Evolutionary conservation across 1,139 yeast species (phyloP), one percentile per base, ranked within the genome.

Genomic region (Yamadazyma songkhlaensis): DNA sequence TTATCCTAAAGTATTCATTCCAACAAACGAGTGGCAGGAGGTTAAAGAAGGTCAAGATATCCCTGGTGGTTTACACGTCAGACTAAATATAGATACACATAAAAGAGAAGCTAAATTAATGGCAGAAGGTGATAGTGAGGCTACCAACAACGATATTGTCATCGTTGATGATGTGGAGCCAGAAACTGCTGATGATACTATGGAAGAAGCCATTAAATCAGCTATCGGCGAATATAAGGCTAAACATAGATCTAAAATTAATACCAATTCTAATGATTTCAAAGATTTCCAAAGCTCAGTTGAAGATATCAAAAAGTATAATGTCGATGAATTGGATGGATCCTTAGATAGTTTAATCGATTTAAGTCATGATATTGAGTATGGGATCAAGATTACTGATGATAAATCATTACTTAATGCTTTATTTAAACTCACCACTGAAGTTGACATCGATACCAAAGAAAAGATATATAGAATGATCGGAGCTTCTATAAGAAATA

Each of bases 1-100:
- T 52, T 85, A 83, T 51, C 85, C 89, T 0, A 61, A 61, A 38
- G 48, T 75, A 2, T 85, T 87, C 51, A 74, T 58, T 29, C 84
- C 96, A 1, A 60, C 80, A 0, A 44, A 54, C 2, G 76, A 82
- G 48, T 89, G 96, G 95, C 81, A 82, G 63, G 54, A 54, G 2
- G 75, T 89, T 7, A 72, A 65, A 54, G 80, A 74, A 42, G 86
- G 84, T 11, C 95, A 85, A 53, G 72, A 74, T 11, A 71, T 87
- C 6, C 95, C 96, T 1, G 74, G 74, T 12, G 96, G 96, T 0
- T 62, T 88, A 32, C 95, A 88, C 59, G 79, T 84, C 32, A 67
- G 87, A 51, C 54, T 84, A 51, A 76, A 87, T 55, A 62, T 85
- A 39, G 88, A 83, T 21, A 82, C 89, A 0, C 79, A 83, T 21